A percentile compares a stretch with the other conserved stretches of the same genome.
Evolutionary conservation across 208 protist genomes (phyloP).

Genomic region (Crithidia brevicula): DNA sequence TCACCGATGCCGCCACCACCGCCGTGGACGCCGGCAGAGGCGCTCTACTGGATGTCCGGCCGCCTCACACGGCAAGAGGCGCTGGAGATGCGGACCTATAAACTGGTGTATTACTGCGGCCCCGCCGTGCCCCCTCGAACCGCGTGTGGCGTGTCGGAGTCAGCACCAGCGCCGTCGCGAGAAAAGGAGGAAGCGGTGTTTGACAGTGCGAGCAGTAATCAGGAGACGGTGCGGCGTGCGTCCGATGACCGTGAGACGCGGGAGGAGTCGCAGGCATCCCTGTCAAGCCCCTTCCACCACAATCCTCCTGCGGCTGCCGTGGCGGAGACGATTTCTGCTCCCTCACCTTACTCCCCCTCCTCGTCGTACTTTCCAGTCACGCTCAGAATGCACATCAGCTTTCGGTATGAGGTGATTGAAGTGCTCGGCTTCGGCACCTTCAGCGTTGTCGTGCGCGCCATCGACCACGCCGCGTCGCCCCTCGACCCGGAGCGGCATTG

Average conservation of each 20-base stretch:
- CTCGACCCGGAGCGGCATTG: constrained; percentile 35
- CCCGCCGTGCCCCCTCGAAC: constrained; percentile 36
- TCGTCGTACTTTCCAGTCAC: constrained; percentile 87
- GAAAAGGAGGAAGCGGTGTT: not conserved
- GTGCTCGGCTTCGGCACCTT: constrained; percentile 85
- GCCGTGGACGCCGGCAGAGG: constrained; percentile 50
- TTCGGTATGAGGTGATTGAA: constrained; percentile 81
- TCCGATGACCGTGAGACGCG: no score
- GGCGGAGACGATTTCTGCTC: not conserved
- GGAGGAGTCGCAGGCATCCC: no score
- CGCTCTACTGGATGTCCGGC: constrained; percentile 36
- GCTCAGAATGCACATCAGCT: constrained; percentile 92
- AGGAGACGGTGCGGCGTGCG: not conserved
- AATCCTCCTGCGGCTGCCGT: not conserved
- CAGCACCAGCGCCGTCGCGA: not conserved
- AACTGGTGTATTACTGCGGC: constrained; percentile 86
- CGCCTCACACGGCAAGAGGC: constrained; percentile 80
- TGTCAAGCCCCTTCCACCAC: not conserved
- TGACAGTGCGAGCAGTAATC: not conserved
- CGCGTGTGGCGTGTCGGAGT: constrained; percentile 17
- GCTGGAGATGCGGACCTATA: constrained; percentile 75
- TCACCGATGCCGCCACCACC: constrained; percentile 28
- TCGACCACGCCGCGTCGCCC: constrained; percentile 80
- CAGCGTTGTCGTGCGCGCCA: constrained; percentile 72
- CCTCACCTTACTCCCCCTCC: not conserved